Conservation (phyloP, 306 rosid species). For the Dicorynia guianensis region DNA sequence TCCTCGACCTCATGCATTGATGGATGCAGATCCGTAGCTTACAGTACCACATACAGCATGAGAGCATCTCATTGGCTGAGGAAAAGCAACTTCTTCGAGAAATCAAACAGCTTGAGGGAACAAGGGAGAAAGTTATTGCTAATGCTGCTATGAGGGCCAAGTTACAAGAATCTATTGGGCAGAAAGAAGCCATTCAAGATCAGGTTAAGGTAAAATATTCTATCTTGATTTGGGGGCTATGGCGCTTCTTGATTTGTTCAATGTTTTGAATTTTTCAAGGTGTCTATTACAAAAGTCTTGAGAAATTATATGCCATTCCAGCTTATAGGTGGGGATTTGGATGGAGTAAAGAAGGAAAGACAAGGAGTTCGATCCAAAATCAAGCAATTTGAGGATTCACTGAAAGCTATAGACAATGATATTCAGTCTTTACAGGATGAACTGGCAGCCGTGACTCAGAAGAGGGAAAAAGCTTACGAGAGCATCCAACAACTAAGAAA, state of each 20-base stretch:
- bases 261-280: neutral
- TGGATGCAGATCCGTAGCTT: conserved; percentile 74
- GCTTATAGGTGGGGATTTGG: conserved; percentile 88
- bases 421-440: conserved; percentile 74
- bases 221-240: conserved; percentile 30
- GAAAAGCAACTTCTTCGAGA: conserved; percentile 92
- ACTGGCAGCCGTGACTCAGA: conserved; percentile 61
- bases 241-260: conserved; percentile 16
- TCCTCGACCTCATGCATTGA: conserved; percentile 38
- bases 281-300: conserved; percentile 16
- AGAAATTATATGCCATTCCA: conserved; percentile 47
- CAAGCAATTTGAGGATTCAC: conserved; percentile 77
- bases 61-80: conserved; percentile 89
- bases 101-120: conserved; percentile 92
- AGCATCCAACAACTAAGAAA: conserved; percentile 70
- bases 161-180: conserved; percentile 84
- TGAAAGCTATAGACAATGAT: conserved; percentile 64
- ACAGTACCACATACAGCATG: conserved; percentile 91
- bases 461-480: conserved; percentile 74
- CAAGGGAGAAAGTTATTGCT: conserved; percentile 86
- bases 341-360: conserved; percentile 92
- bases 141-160: conserved; percentile 85
- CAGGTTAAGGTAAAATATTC: conserved; percentile 80
- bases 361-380: conserved; percentile 76
- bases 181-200: conserved; percentile 76